A percentile compares a stretch with the other conserved stretches of the same genome.
Conservation (phyloP, 805 yeast species). For the Monosporozyma aquatica region DNA sequence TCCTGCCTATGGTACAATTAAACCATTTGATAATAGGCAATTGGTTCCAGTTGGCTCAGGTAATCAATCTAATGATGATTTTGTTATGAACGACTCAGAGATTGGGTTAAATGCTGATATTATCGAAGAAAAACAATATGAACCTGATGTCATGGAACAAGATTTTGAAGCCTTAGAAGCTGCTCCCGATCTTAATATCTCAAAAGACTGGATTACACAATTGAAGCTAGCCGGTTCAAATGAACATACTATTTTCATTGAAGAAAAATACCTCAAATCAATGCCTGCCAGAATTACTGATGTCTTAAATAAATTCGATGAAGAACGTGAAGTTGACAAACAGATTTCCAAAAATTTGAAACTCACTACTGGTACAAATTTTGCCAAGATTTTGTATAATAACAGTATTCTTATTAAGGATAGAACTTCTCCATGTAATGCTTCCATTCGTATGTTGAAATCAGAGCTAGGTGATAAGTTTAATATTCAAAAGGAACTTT, state of each 20-base stretch:
- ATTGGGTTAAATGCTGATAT: slow-evolving; percentile 2
- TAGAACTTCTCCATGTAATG: slow-evolving; percentile 6
- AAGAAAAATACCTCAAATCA: slow-evolving; percentile 9
- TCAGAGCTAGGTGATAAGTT: neutral
- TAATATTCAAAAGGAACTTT: neutral
- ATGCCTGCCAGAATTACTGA: slow-evolving; percentile 7
- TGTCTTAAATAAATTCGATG: slow-evolving; percentile 36
- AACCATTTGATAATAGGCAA: slow-evolving; percentile 5
- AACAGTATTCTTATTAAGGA: slow-evolving; percentile 14
- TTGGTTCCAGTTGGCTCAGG: slow-evolving; percentile 10
- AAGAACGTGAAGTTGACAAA: slow-evolving; percentile 22
- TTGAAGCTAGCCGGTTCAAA: slow-evolving; percentile 39
- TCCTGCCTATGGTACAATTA: neutral
- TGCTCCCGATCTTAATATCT: slow-evolving; percentile 39
- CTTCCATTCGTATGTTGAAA: neutral
- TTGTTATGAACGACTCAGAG: neutral
- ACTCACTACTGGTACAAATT: slow-evolving; percentile 12
- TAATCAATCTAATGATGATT: neutral
- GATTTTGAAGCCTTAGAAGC: slow-evolving; percentile 39
- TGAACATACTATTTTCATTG: slow-evolving; percentile 24
- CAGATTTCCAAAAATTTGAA: slow-evolving; percentile 26
- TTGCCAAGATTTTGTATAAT: slow-evolving; percentile 18
- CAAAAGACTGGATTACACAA: slow-evolving; percentile 59
- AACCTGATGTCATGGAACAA: slow-evolving; percentile 47
- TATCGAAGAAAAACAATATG: slow-evolving; percentile 50